These are phyloP conservation scores for Lentinula raphanica DNA, from an alignment of 768 basidiomycete genomes.

Conservation along the genomic window DNA sequence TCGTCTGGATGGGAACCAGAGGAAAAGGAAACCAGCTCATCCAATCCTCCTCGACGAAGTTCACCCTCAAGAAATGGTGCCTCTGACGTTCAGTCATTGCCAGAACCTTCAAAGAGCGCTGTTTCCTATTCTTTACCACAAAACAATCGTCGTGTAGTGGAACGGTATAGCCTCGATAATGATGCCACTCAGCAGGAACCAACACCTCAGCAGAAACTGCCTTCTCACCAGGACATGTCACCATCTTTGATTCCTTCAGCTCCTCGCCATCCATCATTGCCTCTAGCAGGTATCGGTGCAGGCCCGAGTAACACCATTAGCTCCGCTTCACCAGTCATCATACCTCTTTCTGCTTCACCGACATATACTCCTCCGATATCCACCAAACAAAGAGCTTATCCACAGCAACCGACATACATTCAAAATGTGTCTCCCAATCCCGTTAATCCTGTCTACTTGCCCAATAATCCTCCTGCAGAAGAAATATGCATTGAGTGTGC, in stretches of 20 bases:
- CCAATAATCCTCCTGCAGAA: slow-evolving; percentile 53
- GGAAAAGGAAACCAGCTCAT: not conserved
- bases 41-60: not conserved
- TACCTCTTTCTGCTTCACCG: slow-evolving; percentile 52
- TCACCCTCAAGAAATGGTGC: slow-evolving; percentile 7
- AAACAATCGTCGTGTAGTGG: slow-evolving; percentile 40
- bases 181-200: slow-evolving; percentile 19
- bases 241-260: slow-evolving; percentile 31
- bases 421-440: slow-evolving; percentile 48
- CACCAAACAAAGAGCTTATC: slow-evolving; percentile 58
- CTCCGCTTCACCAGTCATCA: slow-evolving; percentile 40
- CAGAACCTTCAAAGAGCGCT: slow-evolving; percentile 32
- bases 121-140: slow-evolving; percentile 43
- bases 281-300: slow-evolving; percentile 28
- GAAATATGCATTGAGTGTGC: slow-evolving; percentile 96
- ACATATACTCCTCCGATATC: slow-evolving; percentile 63
- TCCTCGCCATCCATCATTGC: slow-evolving; percentile 41
- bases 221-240: slow-evolving; percentile 16
- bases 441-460: slow-evolving; percentile 58
- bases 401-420: slow-evolving; percentile 76
- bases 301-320: slow-evolving; percentile 22
- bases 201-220: slow-evolving; percentile 20
- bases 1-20: slow-evolving; percentile 7
- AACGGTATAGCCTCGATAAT: slow-evolving; percentile 51
- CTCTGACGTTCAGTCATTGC: slow-evolving; percentile 28